Conservation (phyloP, 2,329 filamentous ascomycete species). For the Mycogone perniciosa region DNA sequence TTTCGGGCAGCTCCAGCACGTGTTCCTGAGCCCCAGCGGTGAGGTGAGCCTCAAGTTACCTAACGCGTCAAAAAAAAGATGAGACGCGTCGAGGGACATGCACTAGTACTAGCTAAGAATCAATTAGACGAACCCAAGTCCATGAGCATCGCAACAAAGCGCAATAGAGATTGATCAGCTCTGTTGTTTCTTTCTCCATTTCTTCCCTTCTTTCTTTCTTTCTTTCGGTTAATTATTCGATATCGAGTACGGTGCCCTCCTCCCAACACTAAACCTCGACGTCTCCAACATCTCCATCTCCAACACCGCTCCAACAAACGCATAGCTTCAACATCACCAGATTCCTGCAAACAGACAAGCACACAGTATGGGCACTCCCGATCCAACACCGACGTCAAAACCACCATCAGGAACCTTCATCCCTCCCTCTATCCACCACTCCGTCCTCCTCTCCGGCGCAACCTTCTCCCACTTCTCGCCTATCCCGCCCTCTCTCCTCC, state of each 20-base stretch:
- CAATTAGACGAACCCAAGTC: no score
- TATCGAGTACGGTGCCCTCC: background rate
- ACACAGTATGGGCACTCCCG: background rate
- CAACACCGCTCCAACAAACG: background rate
- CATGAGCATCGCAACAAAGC: no score
- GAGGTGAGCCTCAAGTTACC: conserved; percentile 1
- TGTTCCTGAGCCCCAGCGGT: conserved; percentile 7
- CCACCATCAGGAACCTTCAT: conserved; percentile 40
- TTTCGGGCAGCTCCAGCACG: conserved; percentile 5
- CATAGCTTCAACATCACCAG: background rate
- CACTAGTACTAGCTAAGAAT: no score
- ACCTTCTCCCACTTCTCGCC: conserved; percentile 68
- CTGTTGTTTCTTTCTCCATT: no score
- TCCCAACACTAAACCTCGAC: background rate
- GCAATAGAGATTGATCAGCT: no score
- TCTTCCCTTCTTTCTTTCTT: no score
- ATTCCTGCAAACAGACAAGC: background rate
- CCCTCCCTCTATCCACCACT: conserved; percentile 60
- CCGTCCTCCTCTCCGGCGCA: conserved; percentile 53
- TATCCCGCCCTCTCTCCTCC: conserved; percentile 55
- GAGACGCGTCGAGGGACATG: conserved; percentile 20
- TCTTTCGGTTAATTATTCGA: no score
- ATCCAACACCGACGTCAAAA: background rate
- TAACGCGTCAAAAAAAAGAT: conserved; percentile 1
- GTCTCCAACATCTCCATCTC: background rate